Evolutionary conservation across 2,329 filamentous ascomycete species (phyloP).

Genomic region (Lachnellula subtilissima): DNA sequence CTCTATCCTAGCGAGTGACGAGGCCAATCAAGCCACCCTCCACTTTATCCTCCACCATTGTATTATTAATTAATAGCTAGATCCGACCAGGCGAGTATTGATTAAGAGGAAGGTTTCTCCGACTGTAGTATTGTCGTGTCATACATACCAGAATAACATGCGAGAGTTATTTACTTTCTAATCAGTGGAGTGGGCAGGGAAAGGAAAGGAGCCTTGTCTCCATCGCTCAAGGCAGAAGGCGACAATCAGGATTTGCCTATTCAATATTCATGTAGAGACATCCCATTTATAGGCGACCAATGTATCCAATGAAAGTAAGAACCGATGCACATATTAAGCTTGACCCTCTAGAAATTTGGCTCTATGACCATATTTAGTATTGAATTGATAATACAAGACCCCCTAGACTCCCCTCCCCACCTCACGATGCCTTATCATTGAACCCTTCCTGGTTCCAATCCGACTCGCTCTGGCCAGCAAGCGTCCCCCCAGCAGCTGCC

Average conservation of each 20-base stretch:
- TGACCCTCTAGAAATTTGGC: not conserved
- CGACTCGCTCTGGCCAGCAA: slow-evolving; percentile 32
- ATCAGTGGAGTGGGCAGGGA: too few relatives aligned
- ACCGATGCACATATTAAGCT: not conserved
- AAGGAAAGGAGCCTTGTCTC: not conserved
- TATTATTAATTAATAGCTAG: too few relatives aligned
- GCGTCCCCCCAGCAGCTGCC: slow-evolving; percentile 38
- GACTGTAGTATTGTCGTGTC: not conserved
- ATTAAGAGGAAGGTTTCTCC: not conserved
- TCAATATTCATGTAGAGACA: not conserved
- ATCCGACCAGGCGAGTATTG: too few relatives aligned
- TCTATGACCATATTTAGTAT: not conserved
- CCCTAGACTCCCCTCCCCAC: not conserved
- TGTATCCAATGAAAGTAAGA: not conserved
- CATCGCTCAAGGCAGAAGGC: not conserved
- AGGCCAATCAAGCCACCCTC: not conserved
- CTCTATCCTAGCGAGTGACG: not conserved
- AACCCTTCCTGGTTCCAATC: slow-evolving; percentile 55
- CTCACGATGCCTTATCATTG: slow-evolving; percentile 25
- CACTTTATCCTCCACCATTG: not conserved
- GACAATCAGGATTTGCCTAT: not conserved
- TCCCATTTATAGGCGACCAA: not conserved
- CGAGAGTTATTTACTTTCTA: not conserved
- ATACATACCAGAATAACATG: not conserved
- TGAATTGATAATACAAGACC: slow-evolving; percentile 20